These are phyloP conservation scores for Symbiodinium natans DNA, from an alignment of 73 alveolate genomes.

Conservation along the genomic window DNA sequence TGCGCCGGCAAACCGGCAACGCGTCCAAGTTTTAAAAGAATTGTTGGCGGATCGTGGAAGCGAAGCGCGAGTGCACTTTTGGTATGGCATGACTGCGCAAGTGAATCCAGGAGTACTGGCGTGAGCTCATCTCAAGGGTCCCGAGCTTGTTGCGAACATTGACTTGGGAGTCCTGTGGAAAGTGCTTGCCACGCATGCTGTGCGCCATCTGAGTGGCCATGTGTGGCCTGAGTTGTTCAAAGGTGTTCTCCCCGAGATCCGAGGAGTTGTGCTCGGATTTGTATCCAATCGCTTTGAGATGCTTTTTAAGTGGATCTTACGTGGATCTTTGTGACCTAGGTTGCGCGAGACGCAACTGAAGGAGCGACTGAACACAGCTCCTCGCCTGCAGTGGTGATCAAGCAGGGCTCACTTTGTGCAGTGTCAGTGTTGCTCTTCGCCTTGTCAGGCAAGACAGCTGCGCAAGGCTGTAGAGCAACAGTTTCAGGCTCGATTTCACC, in stretches of 20 bases:
- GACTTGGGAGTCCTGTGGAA: neutral
- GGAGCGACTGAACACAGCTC: constrained; percentile 30
- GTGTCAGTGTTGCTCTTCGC: too few relatives aligned
- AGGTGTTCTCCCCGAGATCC: constrained; percentile 27
- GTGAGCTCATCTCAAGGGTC: constrained; percentile 22
- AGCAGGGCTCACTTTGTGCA: too few relatives aligned
- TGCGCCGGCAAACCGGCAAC: constrained; percentile 15
- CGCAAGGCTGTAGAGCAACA: constrained; percentile 80
- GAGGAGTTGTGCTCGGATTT: neutral
- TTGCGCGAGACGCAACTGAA: constrained; percentile 57
- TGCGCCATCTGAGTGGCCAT: too few relatives aligned
- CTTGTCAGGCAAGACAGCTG: constrained; percentile 52
- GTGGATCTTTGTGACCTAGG: neutral
- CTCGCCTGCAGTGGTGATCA: neutral
- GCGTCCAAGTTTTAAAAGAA: neutral
- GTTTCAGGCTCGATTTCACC: too few relatives aligned
- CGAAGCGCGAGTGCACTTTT: neutral
- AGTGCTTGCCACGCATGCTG: too few relatives aligned
- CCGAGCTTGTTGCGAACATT: neutral
- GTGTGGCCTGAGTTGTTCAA: neutral
- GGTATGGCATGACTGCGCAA: neutral
- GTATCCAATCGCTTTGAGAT: too few relatives aligned
- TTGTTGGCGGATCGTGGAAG: neutral
- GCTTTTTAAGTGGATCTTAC: neutral
- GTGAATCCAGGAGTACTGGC: neutral